Base-by-base conservation (phyloP, 2,329 filamentous ascomycete genomes). In the Catunica adiposa region DNA sequence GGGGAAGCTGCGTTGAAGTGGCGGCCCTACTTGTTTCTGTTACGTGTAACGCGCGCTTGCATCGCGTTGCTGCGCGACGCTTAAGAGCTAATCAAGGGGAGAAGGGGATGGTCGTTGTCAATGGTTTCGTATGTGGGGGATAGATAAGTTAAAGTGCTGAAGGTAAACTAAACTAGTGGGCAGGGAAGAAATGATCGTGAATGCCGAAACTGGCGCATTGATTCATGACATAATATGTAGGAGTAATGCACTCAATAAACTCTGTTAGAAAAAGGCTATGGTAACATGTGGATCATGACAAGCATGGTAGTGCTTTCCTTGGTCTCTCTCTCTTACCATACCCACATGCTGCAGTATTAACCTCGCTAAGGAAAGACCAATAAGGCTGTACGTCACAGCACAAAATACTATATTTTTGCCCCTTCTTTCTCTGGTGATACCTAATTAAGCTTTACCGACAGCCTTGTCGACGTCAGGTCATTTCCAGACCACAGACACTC, bases 31-130 rank as follows among this genome's bases (percentile, higher is more conserved):
- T 48, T 48, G 23, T 20, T 26, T 11, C 3, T 9, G 44, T 37
- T 40, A 14, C 23, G 17, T 40, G 46, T 37, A 55, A 48, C 26
- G 44, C 26, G n/a, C 17, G 17, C 44, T 22, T 50, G 22, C 4
- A 29, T 23, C 23, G 38, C 55, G 55, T 56, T 56, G 55, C 55
- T 53, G 20, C 48, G 55, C 55, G 55, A 56, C 55, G 40, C 34
- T 46, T 20, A 31, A 42, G 5, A 38, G 14, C 38, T 22, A 52
- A 52, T 38, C 55, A 56, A 11, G 48, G 48, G n/a, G 31, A 17
- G 29, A 14, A n/a, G 14, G 20, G 14, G 51, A 40, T 53, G 34
- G 22, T 31, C 20, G 40, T 44, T n/a, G 40, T 11, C 40, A 44
- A 44, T 34, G 29, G 29, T 11, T 34, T 34, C 29, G 11, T 5